Conservation (phyloP, 441 rosid species). For the Aquilaria agallochum region DNA sequence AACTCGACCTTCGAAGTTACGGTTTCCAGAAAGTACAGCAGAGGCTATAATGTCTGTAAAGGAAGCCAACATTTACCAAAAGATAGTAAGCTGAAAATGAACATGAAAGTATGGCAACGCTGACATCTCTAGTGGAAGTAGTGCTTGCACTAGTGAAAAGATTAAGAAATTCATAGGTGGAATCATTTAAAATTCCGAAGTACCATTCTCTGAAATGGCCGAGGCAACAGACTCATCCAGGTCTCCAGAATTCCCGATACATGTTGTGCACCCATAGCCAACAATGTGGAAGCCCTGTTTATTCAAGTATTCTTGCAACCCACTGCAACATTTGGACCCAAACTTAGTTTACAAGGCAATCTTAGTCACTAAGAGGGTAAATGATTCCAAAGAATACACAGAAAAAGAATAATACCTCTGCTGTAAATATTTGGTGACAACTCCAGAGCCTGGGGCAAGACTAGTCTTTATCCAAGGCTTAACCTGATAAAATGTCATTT, state of each 20-base stretch:
- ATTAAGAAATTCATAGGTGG: neutral
- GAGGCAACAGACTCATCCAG: conserved; percentile 89
- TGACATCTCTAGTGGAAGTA: neutral
- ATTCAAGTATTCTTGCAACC: conserved; percentile 79
- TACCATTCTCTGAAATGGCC: conserved; percentile 93
- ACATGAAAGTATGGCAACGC: conserved; percentile 5
- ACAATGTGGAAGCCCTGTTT: conserved; percentile 91
- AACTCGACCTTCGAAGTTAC: conserved; percentile 98
- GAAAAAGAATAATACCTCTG: conserved; percentile 45
- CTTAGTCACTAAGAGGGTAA: neutral
- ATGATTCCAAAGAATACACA: conserved; percentile 2
- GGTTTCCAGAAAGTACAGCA: conserved; percentile 96
- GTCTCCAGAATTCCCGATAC: conserved; percentile 98
- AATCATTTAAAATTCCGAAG: conserved; percentile 3
- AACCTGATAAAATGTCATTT: conserved; percentile 48
- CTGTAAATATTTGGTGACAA: conserved; percentile 85
- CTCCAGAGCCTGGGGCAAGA: conserved; percentile 99
- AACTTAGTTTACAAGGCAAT: neutral
- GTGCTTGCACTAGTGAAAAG: neutral
- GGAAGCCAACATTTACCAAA: conserved; percentile 11
- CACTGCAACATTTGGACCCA: conserved; percentile 48
- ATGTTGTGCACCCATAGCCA: conserved; percentile 98
- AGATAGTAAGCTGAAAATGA: neutral
- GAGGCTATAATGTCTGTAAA: conserved; percentile 81
- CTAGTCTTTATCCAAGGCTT: conserved; percentile 99